These are phyloP conservation scores for Henningerozyma blattae DNA, from an alignment of 805 yeast genomes.

Conservation along the genomic window DNA sequence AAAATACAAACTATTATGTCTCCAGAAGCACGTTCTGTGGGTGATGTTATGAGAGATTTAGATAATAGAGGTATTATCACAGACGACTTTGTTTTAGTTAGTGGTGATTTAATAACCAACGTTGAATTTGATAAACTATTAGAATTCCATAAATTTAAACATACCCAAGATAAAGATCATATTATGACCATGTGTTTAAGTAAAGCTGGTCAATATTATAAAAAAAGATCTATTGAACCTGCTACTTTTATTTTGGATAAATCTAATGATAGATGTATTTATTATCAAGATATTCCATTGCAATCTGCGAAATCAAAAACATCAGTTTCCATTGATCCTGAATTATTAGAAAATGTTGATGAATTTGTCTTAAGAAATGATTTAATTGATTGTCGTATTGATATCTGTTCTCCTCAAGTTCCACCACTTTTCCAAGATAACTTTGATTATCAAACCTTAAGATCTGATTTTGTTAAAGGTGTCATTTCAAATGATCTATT, in stretches of 20 bases:
- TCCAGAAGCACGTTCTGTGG: slow-evolving; percentile 81
- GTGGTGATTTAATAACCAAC: slow-evolving; percentile 95
- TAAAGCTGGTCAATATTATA: slow-evolving; percentile 72
- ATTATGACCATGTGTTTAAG: slow-evolving; percentile 90
- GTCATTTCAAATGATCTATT: slow-evolving; percentile 81
- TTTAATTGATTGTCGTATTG: slow-evolving; percentile 91
- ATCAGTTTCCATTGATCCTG: slow-evolving; percentile 64
- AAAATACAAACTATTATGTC: slow-evolving; percentile 67
- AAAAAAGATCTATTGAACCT: slow-evolving; percentile 76
- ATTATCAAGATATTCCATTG: slow-evolving; percentile 67
- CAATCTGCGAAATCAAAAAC: slow-evolving; percentile 34
- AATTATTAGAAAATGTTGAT: slow-evolving; percentile 58
- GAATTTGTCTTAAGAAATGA: slow-evolving; percentile 82
- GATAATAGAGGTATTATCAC: slow-evolving; percentile 83
- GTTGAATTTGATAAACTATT: slow-evolving; percentile 66
- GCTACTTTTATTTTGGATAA: slow-evolving; percentile 77
- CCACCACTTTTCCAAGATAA: slow-evolving; percentile 94
- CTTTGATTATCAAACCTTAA: slow-evolving; percentile 80
- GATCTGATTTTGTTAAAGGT: slow-evolving; percentile 84
- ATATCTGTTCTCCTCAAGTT: slow-evolving; percentile 87
- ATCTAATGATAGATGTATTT: slow-evolving; percentile 61
- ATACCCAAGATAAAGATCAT: slow-evolving; percentile 72
- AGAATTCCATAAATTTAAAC: slow-evolving; percentile 61
- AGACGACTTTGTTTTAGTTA: slow-evolving; percentile 79
- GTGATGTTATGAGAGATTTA: slow-evolving; percentile 94